Evolutionary conservation across 2,329 filamentous ascomycete genomes (phyloP).

Genomic region (Nectriaceae sp.): DNA sequence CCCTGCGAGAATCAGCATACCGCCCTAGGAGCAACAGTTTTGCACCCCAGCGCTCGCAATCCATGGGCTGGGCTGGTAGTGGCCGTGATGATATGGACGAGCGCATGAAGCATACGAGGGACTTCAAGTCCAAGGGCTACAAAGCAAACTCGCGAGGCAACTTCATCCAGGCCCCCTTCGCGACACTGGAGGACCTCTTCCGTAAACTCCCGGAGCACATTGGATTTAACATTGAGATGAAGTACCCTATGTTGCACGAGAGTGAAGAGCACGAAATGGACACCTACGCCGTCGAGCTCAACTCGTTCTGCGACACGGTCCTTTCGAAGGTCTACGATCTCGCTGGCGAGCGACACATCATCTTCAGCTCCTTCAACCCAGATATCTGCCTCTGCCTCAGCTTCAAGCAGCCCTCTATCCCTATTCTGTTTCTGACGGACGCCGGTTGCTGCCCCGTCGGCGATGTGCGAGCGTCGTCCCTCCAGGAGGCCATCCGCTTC

Average conservation of each 20-base stretch:
- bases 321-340: conserved; percentile 87
- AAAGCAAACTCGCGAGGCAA: conserved; percentile 93
- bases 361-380: conserved; percentile 97
- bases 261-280: conserved; percentile 96
- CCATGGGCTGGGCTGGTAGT: conserved; percentile 52
- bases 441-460: conserved; percentile 79
- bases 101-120: conserved; percentile 94
- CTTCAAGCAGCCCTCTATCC: conserved; percentile 97
- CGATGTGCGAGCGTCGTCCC: conserved; percentile 84
- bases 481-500: conserved; percentile 95
- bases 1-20: conserved; percentile 35
- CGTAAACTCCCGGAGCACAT: conserved; percentile 77
- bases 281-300: conserved; percentile 91
- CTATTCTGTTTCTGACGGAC: conserved; percentile 91
- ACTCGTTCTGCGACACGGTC: conserved; percentile 94
- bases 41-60: conserved; percentile 53
- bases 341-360: conserved; percentile 80
- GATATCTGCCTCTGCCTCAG: conserved; percentile 92
- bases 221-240: conserved; percentile 98
- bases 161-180: conserved; percentile 95
- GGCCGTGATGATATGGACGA: conserved; percentile 58
- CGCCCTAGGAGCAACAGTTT: conserved; percentile 41
- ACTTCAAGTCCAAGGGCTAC: conserved; percentile 93
- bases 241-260: conserved; percentile 98
- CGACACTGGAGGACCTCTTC: conserved; percentile 93